Evolutionary conservation across 768 basidiomycete species (phyloP).

Genomic region (Basidioascus undulatus): DNA sequence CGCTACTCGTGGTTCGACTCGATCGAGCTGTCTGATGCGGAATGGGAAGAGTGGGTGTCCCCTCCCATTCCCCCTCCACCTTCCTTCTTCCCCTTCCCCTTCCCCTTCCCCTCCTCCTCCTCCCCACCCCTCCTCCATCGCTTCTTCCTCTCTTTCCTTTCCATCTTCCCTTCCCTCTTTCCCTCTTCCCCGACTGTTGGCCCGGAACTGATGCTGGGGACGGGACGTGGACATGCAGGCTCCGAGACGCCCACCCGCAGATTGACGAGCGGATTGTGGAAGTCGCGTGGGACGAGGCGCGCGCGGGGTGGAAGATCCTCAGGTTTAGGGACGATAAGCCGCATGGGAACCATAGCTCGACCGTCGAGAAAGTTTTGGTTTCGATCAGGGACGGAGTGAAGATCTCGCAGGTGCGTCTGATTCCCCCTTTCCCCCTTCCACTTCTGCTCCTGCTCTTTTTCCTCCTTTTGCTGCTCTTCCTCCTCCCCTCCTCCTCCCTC

Average conservation of each 20-base stretch:
- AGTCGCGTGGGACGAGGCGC: slow-evolving; percentile 61
- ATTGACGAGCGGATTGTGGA: slow-evolving; percentile 84
- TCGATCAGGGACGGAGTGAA: slow-evolving; percentile 90
- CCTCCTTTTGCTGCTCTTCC: too few relatives aligned
- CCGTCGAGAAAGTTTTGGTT: slow-evolving; percentile 69
- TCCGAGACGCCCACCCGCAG: slow-evolving; percentile 66
- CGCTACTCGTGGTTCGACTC: slow-evolving; percentile 61
- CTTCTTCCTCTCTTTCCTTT: neutral
- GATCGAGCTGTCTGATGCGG: slow-evolving; percentile 61
- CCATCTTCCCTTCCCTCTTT: neutral
- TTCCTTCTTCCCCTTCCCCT: neutral
- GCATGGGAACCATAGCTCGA: slow-evolving; percentile 60
- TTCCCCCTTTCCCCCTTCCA: too few relatives aligned
- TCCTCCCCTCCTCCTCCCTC: too few relatives aligned
- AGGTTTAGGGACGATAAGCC: slow-evolving; percentile 86
- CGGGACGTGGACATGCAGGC: slow-evolving; percentile 27
- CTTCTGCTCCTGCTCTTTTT: too few relatives aligned
- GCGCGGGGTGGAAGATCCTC: slow-evolving; percentile 57
- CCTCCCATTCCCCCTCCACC: neutral
- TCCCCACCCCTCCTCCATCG: neutral
- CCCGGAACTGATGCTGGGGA: neutral
- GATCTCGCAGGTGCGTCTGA: too few relatives aligned
- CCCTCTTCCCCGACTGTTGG: neutral
- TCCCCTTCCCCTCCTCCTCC: neutral
- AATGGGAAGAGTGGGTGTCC: slow-evolving; percentile 66